Base-by-base conservation (phyloP, 106 monocot species). In the Gastrodia elata region DNA sequence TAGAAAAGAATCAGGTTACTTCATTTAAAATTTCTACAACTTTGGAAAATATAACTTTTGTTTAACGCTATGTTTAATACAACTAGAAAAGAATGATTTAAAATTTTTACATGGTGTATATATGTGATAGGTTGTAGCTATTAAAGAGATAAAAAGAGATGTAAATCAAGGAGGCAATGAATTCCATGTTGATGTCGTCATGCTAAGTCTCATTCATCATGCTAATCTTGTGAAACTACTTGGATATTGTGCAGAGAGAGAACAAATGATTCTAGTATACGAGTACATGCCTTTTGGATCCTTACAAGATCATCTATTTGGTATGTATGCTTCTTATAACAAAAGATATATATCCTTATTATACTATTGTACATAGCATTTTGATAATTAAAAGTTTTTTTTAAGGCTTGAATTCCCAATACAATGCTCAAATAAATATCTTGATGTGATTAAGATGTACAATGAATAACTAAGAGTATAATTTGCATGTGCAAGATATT, bases 211-310 rank as follows among this genome's bases (percentile, higher is more conserved):
- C 27, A 70, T 80, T 39, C 80, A 75, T 64, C 75, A 80, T 59
- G 27, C 74, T 9, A 65, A 80, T 71, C 75, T 80, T 30, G 75
- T 75, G 11, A 75, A 80, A 40, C 74, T 80, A 35, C 70, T 75
- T 15, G 80, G 80, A 18, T 80, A 80, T 71, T 80, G 75, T 42
- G 44, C 64, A 27, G 75, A 71, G 14, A 38, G 22, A 25, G 74
- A 38, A 24, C 56, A 80, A 35, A 80, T 52, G 37, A 70, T 75
- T 58, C 40, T 75, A 7, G 80, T 80, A 8, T 80, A 80, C 28
- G 80, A 80, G 39, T 80, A 70, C 38, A 71, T 80, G 75, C 10
- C 56, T n/a, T 70, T 70, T 38, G 80, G 80, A 28, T 75, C 80
- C 38, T 75, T 80, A 25, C 70, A 75, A 43, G 64, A 80, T 36